phyloP scores from a whole-genome alignment of 495 filamentous ascomycete species.

The Aspergillus olivimuriae region DNA sequence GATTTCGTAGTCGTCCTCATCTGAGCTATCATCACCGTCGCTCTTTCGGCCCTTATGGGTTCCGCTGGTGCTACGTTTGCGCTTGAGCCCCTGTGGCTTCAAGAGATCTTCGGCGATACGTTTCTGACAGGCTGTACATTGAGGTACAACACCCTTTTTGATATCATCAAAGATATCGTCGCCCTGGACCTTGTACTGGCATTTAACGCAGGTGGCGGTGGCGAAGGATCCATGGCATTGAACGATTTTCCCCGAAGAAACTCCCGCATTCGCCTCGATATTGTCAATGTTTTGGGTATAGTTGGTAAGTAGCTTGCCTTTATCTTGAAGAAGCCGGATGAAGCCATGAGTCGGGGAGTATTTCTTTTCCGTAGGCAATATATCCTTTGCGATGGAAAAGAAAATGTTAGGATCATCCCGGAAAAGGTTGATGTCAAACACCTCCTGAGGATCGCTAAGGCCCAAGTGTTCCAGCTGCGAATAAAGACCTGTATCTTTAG shows the following conservation, averaged over 20 bases:
- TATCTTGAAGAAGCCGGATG: slow-evolving; percentile 87
- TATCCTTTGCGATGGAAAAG: slow-evolving; percentile 86
- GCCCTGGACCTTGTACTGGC: slow-evolving; percentile 66
- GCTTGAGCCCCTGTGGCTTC: slow-evolving; percentile 54
- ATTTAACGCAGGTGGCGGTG: slow-evolving; percentile 83
- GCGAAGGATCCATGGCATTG: slow-evolving; percentile 97
- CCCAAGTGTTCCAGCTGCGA: slow-evolving; percentile 71
- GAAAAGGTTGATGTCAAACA: slow-evolving; percentile 87
- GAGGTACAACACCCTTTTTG: slow-evolving; percentile 61
- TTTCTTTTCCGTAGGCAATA: slow-evolving; percentile 66
- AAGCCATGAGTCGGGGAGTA: slow-evolving; percentile 91
- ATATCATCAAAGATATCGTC: slow-evolving; percentile 74
- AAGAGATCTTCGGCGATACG: slow-evolving; percentile 32
- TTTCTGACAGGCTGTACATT: slow-evolving; percentile 40
- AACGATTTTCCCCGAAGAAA: slow-evolving; percentile 74
- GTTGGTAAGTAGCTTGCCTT: slow-evolving; percentile 87
- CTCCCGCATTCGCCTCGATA: slow-evolving; percentile 83
- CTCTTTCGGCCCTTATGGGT: slow-evolving; percentile 46
- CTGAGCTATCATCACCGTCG: slow-evolving; percentile 55
- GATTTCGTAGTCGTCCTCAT: slow-evolving; percentile 67
- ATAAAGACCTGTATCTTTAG: slow-evolving; percentile 59
- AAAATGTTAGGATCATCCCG: slow-evolving; percentile 83
- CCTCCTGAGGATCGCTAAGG: slow-evolving; percentile 83
- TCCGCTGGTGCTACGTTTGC: slow-evolving; percentile 65
- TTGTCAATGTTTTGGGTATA: slow-evolving; percentile 99